Percentiles rank a stretch among this genome's conserved stretches.
Evolutionary conservation across 2,329 filamentous ascomycete genomes (phyloP).

Genomic region (Colletotrichum spinosum): DNA sequence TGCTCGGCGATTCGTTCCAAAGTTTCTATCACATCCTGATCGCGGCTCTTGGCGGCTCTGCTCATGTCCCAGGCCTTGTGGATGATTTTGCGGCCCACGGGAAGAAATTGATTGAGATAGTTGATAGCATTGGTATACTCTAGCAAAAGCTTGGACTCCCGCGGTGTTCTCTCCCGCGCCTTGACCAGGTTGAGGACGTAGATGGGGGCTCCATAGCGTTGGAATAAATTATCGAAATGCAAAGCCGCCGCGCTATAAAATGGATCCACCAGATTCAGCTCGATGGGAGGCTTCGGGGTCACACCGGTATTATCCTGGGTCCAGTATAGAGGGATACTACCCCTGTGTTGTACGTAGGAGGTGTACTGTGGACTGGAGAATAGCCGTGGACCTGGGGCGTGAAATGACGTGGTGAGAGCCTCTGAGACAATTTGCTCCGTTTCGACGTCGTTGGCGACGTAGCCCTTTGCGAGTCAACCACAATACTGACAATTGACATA

Average conservation of each 20-base stretch:
- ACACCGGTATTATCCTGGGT: constrained; percentile 96
- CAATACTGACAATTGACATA: neutral
- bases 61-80: constrained; percentile 99
- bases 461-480: constrained; percentile 65
- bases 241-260: constrained; percentile 94
- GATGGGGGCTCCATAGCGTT: constrained; percentile 91
- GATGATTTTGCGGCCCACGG: constrained; percentile 84
- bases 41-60: constrained; percentile 88
- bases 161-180: constrained; percentile 84
- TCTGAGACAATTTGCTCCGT: constrained; percentile 99
- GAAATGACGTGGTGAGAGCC: constrained; percentile 93
- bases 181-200: constrained; percentile 95
- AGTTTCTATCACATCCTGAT: constrained; percentile 93
- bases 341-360: constrained; percentile 95
- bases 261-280: constrained; percentile 93
- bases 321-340: constrained; percentile 97
- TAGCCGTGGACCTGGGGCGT: constrained; percentile 85
- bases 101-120: constrained; percentile 95
- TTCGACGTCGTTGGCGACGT: constrained; percentile 98
- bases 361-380: constrained; percentile 93
- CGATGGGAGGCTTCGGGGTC: constrained; percentile 95
- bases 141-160: constrained; percentile 89
- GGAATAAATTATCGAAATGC: constrained; percentile 95
- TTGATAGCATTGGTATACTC: constrained; percentile 90
- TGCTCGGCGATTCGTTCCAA: constrained; percentile 91